phyloP scores from a whole-genome alignment of 345 rosid genomes.

The Erucastrum elatum region DNA sequence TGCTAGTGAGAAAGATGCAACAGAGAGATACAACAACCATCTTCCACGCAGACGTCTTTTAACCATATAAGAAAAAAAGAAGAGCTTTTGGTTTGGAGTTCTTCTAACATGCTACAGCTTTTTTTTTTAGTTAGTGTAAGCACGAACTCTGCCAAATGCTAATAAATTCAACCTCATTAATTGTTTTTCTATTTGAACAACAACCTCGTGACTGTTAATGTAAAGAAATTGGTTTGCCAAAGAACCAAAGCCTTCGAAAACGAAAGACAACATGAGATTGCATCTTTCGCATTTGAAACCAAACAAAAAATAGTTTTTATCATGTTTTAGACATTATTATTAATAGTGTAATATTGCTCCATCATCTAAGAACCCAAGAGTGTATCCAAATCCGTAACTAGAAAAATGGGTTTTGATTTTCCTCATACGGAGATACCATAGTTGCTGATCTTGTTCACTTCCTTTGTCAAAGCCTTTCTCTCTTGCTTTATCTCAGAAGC shows the following conservation, averaged over 20 bases:
- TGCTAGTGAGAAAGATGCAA: no score
- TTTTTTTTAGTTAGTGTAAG: no score
- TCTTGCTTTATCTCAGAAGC: slow-evolving; percentile 75
- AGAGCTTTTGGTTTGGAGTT: no score
- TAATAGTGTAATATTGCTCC: slow-evolving; percentile 16
- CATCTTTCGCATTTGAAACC: slow-evolving; percentile 26
- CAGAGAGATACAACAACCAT: no score
- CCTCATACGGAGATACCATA: slow-evolving; percentile 82
- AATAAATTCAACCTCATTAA: no score
- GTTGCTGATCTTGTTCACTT: slow-evolving; percentile 84
- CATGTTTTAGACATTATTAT: slow-evolving; percentile 18
- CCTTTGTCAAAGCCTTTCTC: slow-evolving; percentile 64
- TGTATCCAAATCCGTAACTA: slow-evolving; percentile 1
- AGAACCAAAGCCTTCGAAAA: slow-evolving; percentile 4
- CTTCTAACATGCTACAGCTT: no score
- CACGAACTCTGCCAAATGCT: no score
- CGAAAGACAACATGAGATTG: slow-evolving; percentile 1
- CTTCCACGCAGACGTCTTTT: no score
- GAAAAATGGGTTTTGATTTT: slow-evolving; percentile 3
- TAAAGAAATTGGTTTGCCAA: no score
- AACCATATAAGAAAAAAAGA: no score
- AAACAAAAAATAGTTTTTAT: background rate
- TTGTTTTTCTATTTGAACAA: no score
- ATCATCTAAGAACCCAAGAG: slow-evolving; percentile 4
- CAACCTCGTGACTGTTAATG: no score